Evolutionary conservation across 2,329 filamentous ascomycete species (phyloP).

Genomic region (Penicillium sp.): DNA sequence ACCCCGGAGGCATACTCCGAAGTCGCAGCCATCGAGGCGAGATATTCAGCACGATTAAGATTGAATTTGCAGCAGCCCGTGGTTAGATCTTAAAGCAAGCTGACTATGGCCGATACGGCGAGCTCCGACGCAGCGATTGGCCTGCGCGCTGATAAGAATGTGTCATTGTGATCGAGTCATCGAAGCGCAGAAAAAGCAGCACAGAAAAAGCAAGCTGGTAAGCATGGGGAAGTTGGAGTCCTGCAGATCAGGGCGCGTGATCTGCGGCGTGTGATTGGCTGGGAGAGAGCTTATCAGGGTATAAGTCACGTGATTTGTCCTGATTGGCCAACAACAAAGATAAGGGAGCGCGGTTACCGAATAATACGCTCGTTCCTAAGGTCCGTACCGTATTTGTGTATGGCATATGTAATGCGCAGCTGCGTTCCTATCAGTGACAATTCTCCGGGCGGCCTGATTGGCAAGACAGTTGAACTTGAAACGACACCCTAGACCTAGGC

Average conservation of each 20-base stretch:
- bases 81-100: background rate
- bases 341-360: background rate
- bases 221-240: background rate
- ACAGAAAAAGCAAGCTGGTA: background rate
- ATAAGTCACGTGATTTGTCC: constrained; percentile 6
- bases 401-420: background rate
- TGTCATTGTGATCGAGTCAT: constrained; percentile 14
- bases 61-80: background rate
- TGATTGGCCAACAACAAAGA: constrained; percentile 5
- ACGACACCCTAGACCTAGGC: background rate
- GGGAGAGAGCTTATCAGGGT: constrained; percentile 7
- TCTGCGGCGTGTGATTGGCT: constrained; percentile 2
- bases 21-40: constrained; percentile 6
- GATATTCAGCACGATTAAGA: background rate
- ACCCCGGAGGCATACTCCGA: constrained; percentile 10
- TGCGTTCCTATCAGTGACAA: background rate
- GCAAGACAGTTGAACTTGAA: background rate
- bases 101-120: background rate
- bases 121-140: constrained; percentile 1
- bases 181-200: background rate
- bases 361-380: background rate
- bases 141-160: constrained; percentile 7
- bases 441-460: background rate
- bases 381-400: background rate
- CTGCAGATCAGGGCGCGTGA: constrained; percentile 9